Evolutionary conservation across 2,329 filamentous ascomycete genomes (phyloP), one percentile per base, ranked within the genome.

Genomic region (Fusarium tanahbumbuense): DNA sequence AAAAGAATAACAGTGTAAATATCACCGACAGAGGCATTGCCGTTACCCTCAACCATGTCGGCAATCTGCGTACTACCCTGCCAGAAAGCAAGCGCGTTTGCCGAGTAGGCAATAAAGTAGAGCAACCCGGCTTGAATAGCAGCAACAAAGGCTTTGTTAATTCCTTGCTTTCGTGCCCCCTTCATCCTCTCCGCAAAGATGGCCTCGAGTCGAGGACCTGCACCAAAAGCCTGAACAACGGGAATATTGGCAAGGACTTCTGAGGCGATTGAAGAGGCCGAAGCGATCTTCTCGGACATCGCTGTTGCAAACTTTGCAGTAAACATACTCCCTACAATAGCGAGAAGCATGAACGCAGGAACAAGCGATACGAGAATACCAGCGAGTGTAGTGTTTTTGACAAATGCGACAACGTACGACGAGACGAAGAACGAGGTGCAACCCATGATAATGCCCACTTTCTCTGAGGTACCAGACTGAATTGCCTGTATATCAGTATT

Each of bases 51-150:
- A 10, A 81, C 77, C 3, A 81, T 76, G 9, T 79, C 76, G 18
- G 81, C 81, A 69, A 85, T 84, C 54, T 84, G 84, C 37, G 81
- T 83, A 67, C 87, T 89, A 49, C 89, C 90, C 75, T 91, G 86
- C 88, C 89, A 92, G 74, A 91, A 92, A 0, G 89, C 88, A 16
- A 92, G 81, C 3, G 88, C 88, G 75, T 91, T 92, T 9, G 88
- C 88, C 4, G 88, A 85, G 68, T 90, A 92, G 6, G 89, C 88
- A 68, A 92, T 87, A 67, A 92, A 92, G 75, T 91, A 92, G 9
- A 92, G 79, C 18, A 86, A 76, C 12, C 89, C 89, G 10, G 87
- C 83, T 73, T 91, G 88, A 0, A 87, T 76, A 6, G 86, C 90
- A 27, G 86, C 82, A 1, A 85, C 82, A 3, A 84, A 77, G 0